phyloP scores from a whole-genome alignment of 805 yeast species.

The Yarrowia divulgata region DNA sequence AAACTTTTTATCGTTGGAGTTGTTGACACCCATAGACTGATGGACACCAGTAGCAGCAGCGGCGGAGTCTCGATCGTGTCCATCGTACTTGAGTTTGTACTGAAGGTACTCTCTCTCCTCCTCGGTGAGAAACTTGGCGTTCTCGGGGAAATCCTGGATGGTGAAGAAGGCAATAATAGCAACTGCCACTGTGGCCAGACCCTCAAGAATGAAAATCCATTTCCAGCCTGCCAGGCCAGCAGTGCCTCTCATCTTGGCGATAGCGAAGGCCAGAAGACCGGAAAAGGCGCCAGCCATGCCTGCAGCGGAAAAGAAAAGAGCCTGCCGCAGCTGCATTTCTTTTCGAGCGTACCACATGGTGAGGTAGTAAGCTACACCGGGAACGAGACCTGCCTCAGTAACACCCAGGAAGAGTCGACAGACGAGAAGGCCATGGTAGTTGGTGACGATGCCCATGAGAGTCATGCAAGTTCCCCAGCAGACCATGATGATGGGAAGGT shows the following conservation, averaged over 20 bases:
- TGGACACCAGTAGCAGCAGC: conserved; percentile 49
- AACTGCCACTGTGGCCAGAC: conserved; percentile 51
- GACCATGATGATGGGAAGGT: conserved; percentile 50
- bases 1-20: conserved; percentile 56
- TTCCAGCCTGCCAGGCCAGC: conserved; percentile 57
- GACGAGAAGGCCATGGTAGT: conserved; percentile 49
- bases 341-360: conserved; percentile 50
- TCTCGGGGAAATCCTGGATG: conserved; percentile 62
- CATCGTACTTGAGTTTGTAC: conserved; percentile 29
- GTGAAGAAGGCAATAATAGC: conserved; percentile 50
- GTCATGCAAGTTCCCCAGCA: conserved; percentile 52
- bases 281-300: conserved; percentile 59
- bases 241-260: conserved; percentile 53
- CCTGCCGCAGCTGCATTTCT: conserved; percentile 53
- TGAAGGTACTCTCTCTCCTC: conserved; percentile 56
- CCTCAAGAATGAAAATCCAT: conserved; percentile 61
- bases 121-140: conserved; percentile 56
- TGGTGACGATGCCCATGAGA: conserved; percentile 50
- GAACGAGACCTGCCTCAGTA: conserved; percentile 56
- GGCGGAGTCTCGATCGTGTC: conserved; percentile 29
- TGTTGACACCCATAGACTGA: conserved; percentile 48
- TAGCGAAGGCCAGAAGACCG: conserved; percentile 56
- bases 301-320: conserved; percentile 51
- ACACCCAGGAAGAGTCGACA: conserved; percentile 54
- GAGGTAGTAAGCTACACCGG: conserved; percentile 53